Base-by-base conservation (phyloP, 1,139 yeast species). In the Candida tropicalis region DNA sequence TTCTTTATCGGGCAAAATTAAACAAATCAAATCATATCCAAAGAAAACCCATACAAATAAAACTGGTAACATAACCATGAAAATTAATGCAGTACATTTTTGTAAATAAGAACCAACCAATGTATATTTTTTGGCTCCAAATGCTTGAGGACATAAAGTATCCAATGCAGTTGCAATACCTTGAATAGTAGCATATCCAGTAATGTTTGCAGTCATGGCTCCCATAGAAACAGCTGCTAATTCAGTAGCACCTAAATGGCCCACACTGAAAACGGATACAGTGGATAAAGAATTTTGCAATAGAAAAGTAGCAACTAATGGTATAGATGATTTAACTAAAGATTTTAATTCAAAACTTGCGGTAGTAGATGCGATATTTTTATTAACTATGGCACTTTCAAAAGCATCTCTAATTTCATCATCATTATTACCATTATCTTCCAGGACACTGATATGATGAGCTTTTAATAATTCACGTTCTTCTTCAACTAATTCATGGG, bases 181-280 rank as follows among this genome's bases (percentile, higher is more conserved):
- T 44, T 78, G 79, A 42, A 79, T 79, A 11, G 81, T 72, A 3
- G 83, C 79, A 49, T 78, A 77, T 7, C 82, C 83, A 2, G 82
- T 73, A 36, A 79, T 79, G 49, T 77, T 79, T 3, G 81, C 80
- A 10, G 82, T 76, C 84, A 79, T 79, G 3, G 82, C 73, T n/a
- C 84, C 84, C 68, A 79, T 69, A 2, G 81, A 75, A 15, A 79
- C 82, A 3, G 84, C 84, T 3, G 83, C 84, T 46, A 79, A 68
- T 43, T 79, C 82, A 22, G 75, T 70, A 1, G 82, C 77, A 7
- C 84, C 82, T 32, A 79, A 65, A 50, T 78, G 83, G 12, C 85
- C 84, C 23, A 80, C 84, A 16, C 76, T 72, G 51, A 80, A 75
- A 7, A 80, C 80, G 1, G 83, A 78, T 13, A 79, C 81, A 1